Evolutionary conservation across 2,329 filamentous ascomycete genomes (phyloP), one percentile per base, ranked within the genome.

Genomic region (Aspergillus ibericus): DNA sequence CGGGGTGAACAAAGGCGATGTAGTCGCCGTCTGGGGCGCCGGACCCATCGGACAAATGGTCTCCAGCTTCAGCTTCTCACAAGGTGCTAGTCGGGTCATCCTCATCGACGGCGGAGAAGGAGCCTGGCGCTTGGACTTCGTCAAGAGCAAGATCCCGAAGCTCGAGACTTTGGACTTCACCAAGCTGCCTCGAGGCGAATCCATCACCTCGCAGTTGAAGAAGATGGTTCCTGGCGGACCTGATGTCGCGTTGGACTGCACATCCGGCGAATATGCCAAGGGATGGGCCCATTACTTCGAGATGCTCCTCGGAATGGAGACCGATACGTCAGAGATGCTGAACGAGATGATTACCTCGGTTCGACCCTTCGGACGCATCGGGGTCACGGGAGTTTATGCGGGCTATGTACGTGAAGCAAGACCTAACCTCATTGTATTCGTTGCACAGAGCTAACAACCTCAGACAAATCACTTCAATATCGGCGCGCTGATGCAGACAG

Each of bases 11-110:
- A 81, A 88, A 34, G 86, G 84, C 12, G 91, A 96, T 66, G 80
- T 87, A 1, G 91, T 96, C 1, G 91, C 90, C 34, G 86, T 96
- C 60, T 96, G 91, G 85, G 92, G 91, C n/a, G 90, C 88, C 0
- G 92, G 92, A 0, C 92, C 91, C 0, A 90, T 96, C 53, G 92
- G 92, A 0, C 90, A 91, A 54, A 96, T 93, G 77, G 85, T 83
- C 2, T 89, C 88, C 1, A 80, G 86, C 40, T 88, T 86, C 72
- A 78, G 88, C 0, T 80, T 91, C 56, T 77, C 85, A n/a, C 86
- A 92, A 56, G 90, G 90, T 8, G 92, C 92, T 0, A 82, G 78
- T 47, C 84, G 89, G 60, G 82, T 96, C 61, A 93, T 96, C 65
- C 83, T 93, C 61, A 87, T 96, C 64, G 92, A 96, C 70, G 85